Base-by-base conservation (phyloP, 371 early-diverging fungal species). In the Mortierella sp. region DNA sequence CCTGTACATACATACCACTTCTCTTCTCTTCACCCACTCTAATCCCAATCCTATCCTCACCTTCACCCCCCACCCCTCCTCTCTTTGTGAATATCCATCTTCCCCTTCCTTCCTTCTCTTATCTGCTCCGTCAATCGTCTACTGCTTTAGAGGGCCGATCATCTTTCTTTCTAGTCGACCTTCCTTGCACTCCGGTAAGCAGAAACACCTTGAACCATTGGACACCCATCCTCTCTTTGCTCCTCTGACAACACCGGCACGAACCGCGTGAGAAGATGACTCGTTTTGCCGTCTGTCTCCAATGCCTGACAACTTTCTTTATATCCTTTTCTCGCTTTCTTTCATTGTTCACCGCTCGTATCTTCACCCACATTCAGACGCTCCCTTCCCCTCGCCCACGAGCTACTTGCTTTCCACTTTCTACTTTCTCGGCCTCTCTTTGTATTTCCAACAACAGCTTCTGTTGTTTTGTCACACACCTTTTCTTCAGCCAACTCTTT, bases 131-230 rank as follows among this genome's bases (percentile, higher is more conserved):
- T 63, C 65, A 63, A 63, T 63, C 65, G 31, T 7, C 31, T 60
- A 60, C 63, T 63, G 65, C 38, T 63, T 34, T 8, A 31, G 38
- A 63, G 21, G 76, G 38, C 70, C 47, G 31, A n/a, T 44, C 76
- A 52, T 28, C 70, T 38, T 14, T 45, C 19, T 44, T 19, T 44
- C 28, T 24, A 10, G 9, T 38, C 34, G 31, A 34, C 21, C 21
- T 7, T 31, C 24, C 45, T 21, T 57, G 26, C 63, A 24, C 60
- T 52, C 52, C 65, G 47, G 65, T 63, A 63, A 63, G 65, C 63
- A 60, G 28, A 60, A 26, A 58, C 3, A 58, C 14, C 28, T 31
- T 60, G 65, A 63, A 31, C 65, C 34, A 26, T 63, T 21, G 38
- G 34, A 34, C 38, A 34, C 21, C 42, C 42, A 38, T 38, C 42